These are phyloP conservation scores for Penicillium capsulatum DNA, from an alignment of 2,329 filamentous ascomycete species.

Conservation along the genomic window DNA sequence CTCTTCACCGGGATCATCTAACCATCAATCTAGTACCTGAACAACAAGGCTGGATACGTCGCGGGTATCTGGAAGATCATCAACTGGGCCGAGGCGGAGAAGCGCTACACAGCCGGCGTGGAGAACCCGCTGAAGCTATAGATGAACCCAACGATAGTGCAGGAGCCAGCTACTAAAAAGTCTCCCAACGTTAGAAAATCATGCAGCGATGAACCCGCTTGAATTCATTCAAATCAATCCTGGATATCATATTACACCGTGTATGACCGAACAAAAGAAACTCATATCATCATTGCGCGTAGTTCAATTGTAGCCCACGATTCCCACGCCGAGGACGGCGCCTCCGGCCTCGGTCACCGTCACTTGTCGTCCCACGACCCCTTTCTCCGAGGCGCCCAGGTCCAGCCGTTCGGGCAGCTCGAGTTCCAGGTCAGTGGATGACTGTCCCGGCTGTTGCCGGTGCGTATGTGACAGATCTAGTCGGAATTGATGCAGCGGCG, in stretches of 20 bases:
- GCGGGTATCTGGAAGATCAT: constrained; percentile 85
- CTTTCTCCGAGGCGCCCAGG: constrained; percentile 32
- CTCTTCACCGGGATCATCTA: neutral
- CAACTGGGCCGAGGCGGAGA: constrained; percentile 84
- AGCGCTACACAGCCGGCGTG: constrained; percentile 50
- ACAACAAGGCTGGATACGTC: constrained; percentile 91
- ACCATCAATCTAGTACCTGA: constrained; percentile 65
- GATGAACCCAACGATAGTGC: too few species aligned
- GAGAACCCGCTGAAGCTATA: constrained; percentile 30
- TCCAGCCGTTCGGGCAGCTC: constrained; percentile 30
- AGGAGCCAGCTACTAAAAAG: too few species aligned
- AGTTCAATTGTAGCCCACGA: constrained; percentile 34
- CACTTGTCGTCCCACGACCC: constrained; percentile 34
- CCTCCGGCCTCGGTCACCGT: constrained; percentile 24
- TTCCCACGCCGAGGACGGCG: constrained; percentile 27
- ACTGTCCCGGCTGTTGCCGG: neutral
- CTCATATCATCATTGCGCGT: neutral
- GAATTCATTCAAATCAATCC: neutral
- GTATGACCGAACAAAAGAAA: neutral
- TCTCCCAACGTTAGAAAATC: too few species aligned
- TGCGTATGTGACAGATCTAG: constrained; percentile 15
- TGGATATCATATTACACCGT: neutral
- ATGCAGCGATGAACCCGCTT: neutral
- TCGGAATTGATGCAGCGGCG: constrained; percentile 28
- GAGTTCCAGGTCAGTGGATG: constrained; percentile 22